These are phyloP conservation scores for Kodamaea laetipori DNA, from an alignment of 805 yeast species.

Conservation along the genomic window DNA sequence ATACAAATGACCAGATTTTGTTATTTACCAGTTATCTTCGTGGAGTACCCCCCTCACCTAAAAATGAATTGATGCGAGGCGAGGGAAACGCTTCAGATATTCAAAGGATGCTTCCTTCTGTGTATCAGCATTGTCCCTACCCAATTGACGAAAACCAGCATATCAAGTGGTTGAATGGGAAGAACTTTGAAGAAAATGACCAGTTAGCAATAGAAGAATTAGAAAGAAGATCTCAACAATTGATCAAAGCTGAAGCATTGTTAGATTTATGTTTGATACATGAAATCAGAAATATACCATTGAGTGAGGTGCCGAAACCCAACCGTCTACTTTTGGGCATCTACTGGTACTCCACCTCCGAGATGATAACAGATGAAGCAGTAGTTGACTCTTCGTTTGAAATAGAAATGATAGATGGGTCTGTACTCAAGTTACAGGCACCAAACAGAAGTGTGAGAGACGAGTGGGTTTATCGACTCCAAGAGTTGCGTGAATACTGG, in stretches of 20 bases:
- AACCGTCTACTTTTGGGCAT: constrained; percentile 31
- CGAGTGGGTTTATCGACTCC: constrained; percentile 65
- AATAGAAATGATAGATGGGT: constrained; percentile 49
- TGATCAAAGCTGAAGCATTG: constrained; percentile 60
- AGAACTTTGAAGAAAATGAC: constrained; percentile 54
- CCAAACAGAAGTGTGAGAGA: constrained; percentile 50
- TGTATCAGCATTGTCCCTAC: constrained; percentile 56
- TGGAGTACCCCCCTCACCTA: constrained; percentile 65
- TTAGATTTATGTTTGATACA: constrained; percentile 58
- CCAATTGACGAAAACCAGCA: constrained; percentile 51
- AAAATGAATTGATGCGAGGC: constrained; percentile 21
- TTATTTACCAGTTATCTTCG: constrained; percentile 55
- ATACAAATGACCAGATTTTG: constrained; percentile 60
- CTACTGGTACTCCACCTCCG: constrained; percentile 34
- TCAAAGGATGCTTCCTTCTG: constrained; percentile 19
- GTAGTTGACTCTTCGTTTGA: constrained; percentile 54
- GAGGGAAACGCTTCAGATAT: not conserved
- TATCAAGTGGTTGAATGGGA: constrained; percentile 60
- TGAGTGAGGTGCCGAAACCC: constrained; percentile 20
- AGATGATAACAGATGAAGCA: constrained; percentile 26
- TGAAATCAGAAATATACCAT: constrained; percentile 37
- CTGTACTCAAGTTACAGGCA: constrained; percentile 56
- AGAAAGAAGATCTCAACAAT: constrained; percentile 58
- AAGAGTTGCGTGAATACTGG: constrained; percentile 61
- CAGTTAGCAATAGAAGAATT: constrained; percentile 61